phyloP scores from a whole-genome alignment of 2,329 filamentous ascomycete species.

The Venturia asperata region DNA sequence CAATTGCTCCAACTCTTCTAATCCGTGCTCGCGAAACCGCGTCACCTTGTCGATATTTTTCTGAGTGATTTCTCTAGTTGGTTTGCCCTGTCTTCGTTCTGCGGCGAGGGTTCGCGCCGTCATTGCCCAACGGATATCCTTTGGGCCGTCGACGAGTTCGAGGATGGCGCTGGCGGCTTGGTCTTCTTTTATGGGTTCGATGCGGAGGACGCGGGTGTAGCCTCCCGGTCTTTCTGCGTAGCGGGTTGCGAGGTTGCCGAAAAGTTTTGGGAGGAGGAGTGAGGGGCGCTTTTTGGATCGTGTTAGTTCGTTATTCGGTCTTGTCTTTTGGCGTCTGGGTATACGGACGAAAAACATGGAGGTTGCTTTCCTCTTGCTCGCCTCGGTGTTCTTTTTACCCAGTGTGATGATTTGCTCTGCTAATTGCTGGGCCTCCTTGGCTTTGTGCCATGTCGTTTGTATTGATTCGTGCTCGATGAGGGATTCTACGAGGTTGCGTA shows the following conservation, averaged over 20 bases:
- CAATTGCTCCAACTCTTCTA: conserved; percentile 58
- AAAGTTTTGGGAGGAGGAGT: conserved; percentile 73
- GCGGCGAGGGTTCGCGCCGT: conserved; percentile 77
- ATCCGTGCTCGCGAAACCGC: conserved; percentile 59
- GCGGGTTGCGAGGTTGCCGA: conserved; percentile 71
- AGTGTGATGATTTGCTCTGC: conserved; percentile 92
- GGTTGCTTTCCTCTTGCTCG: conserved; percentile 65
- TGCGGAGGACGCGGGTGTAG: conserved; percentile 89
- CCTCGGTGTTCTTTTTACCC: conserved; percentile 87
- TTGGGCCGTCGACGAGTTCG: conserved; percentile 88
- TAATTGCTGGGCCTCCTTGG: conserved; percentile 89
- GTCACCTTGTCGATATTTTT: conserved; percentile 81
- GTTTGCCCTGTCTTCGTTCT: conserved; percentile 43
- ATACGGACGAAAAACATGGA: conserved; percentile 73
- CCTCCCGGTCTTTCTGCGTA: conserved; percentile 77
- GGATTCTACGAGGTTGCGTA: conserved; percentile 92
- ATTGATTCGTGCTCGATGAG: conserved; percentile 91
- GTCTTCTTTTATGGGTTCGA: conserved; percentile 81
- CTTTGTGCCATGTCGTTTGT: conserved; percentile 90
- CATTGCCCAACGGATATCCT: conserved; percentile 90
- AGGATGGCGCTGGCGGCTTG: conserved; percentile 86
- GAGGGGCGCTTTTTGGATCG: conserved; percentile 54
- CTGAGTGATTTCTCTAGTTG: conserved; percentile 63
- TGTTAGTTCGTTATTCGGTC: neutral
- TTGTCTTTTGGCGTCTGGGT: neutral